Evolutionary conservation across 2,329 filamentous ascomycete genomes (phyloP), one percentile per base, ranked within the genome.

Genomic region (Claviceps arundinis): DNA sequence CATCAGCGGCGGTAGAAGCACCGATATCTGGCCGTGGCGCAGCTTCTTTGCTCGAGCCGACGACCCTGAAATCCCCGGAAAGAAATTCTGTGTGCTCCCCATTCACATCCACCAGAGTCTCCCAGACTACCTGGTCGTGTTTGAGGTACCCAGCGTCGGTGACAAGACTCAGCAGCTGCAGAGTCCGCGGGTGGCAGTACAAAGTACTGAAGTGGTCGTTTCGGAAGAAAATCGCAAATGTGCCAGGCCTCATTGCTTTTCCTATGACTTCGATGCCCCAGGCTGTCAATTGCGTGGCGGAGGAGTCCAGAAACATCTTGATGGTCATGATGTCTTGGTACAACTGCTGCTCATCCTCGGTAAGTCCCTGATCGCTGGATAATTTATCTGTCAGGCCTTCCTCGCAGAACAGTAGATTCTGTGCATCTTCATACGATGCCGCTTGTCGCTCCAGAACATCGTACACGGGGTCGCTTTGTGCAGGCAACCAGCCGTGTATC

Each of bases 171-270:
- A 91, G 79, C 1, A 97, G 75, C 57, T 87, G 78, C 42, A 81
- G 75, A 0, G 84, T 88, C 45, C 82, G 73, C 0, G 91, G 89
- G 60, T 97, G 89, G 55, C 90, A 88, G 68, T 95, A 95, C 0
- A 98, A 68, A 0, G 91, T 97, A 43, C 89, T 89, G 63, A 98
- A 98, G 65, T 98, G 93, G 62, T 98, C 91, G 61, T 98, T 98
- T 26, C 93, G 81, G 71, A 98, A 98, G 1, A 98, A 70, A 48
- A 98, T 97, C 0, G 88, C 88, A 56, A 96, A 80, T 1, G 85
- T 81, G 1, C 89, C 91, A 1, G 89, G 84, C 13, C 77, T 71
- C 53, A 96, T 76, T 5, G 78, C 82, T 49, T 80, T 78, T 0
- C 76, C 77, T 41, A 97, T 82, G 1, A 86, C 79, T 41, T 86